phyloP scores from a whole-genome alignment of 2,329 filamentous ascomycete species.

The Fusarium devonianum region DNA sequence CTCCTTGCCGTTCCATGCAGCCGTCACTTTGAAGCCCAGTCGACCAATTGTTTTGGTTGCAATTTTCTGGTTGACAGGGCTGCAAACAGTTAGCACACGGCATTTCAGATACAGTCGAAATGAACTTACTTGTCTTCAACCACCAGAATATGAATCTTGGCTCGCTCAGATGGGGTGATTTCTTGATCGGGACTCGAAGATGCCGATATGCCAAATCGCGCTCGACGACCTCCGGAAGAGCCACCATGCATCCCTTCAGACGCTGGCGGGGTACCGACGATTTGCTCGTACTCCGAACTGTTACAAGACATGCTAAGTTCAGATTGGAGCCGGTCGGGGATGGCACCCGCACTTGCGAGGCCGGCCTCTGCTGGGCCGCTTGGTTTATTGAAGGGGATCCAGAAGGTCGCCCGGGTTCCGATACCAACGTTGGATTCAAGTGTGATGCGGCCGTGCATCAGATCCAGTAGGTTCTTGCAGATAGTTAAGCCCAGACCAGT shows the following conservation, averaged over 20 bases:
- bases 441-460: conserved; percentile 80
- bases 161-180: conserved; percentile 64
- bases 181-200: conserved; percentile 54
- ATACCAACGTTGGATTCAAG: conserved; percentile 71
- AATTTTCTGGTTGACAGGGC: conserved; percentile 76
- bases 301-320: conserved; percentile 71
- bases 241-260: conserved; percentile 38
- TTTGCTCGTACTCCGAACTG: conserved; percentile 68
- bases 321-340: conserved; percentile 72
- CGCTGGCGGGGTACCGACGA: conserved; percentile 50
- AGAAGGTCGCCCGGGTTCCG: conserved; percentile 79
- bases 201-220: conserved; percentile 45
- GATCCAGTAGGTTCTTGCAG: conserved; percentile 78
- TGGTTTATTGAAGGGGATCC: conserved; percentile 78
- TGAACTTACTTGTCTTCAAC: conserved; percentile 78
- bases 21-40: conserved; percentile 73
- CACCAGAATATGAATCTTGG: conserved; percentile 73
- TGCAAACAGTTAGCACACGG: conserved; percentile 40
- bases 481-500: conserved; percentile 82
- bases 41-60: conserved; percentile 78
- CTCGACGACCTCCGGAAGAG: conserved; percentile 41
- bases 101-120: background rate
- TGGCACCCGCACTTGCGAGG: conserved; percentile 67
- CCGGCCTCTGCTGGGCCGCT: conserved; percentile 57
- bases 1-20: conserved; percentile 80